A percentile compares a stretch with the other conserved stretches of the same genome.
Evolutionary conservation across 441 rosid genomes (phyloP).

Genomic region (Populus hybrid): DNA sequence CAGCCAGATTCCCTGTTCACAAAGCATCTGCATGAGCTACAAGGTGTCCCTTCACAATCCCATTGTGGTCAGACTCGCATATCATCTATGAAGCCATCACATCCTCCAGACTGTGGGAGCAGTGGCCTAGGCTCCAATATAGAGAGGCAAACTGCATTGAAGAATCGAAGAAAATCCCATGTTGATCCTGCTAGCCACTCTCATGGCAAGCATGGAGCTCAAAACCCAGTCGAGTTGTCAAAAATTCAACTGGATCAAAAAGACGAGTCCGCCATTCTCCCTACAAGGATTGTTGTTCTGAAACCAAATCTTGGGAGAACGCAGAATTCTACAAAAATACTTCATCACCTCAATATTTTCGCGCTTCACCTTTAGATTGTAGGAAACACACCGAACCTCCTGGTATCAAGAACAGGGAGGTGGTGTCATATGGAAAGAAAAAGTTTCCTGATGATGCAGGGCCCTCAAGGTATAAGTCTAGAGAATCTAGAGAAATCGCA

Average conservation of each 20-base stretch:
- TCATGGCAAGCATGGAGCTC: constrained; percentile 29
- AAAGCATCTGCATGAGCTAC: constrained; percentile 79
- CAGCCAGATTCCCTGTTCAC: constrained; percentile 82
- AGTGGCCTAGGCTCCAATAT: constrained; percentile 28
- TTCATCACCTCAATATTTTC: constrained; percentile 51
- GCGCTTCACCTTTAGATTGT: constrained; percentile 45
- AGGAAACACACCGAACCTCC: constrained; percentile 34
- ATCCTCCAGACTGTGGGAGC: constrained; percentile 30
- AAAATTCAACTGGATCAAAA: constrained; percentile 43
- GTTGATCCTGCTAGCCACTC: constrained; percentile 31
- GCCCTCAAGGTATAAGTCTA: constrained; percentile 48
- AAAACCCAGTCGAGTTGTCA: constrained; percentile 30
- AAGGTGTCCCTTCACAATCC: constrained; percentile 36
- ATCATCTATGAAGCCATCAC: constrained; percentile 37
- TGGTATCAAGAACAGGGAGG: constrained; percentile 34
- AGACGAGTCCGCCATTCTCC: constrained; percentile 34
- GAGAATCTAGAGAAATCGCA: constrained; percentile 68
- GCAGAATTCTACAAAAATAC: constrained; percentile 36
- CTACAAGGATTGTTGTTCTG: constrained; percentile 86
- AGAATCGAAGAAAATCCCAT: constrained; percentile 30
- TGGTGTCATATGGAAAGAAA: constrained; percentile 36
- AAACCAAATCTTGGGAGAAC: constrained; percentile 75
- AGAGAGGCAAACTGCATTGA: constrained; percentile 36
- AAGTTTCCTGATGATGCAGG: constrained; percentile 40
- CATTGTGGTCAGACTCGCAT: constrained; percentile 38